These are phyloP conservation scores for Pseudocercospora eumusae DNA, from an alignment of 2,329 filamentous ascomycete genomes.

Conservation along the genomic window DNA sequence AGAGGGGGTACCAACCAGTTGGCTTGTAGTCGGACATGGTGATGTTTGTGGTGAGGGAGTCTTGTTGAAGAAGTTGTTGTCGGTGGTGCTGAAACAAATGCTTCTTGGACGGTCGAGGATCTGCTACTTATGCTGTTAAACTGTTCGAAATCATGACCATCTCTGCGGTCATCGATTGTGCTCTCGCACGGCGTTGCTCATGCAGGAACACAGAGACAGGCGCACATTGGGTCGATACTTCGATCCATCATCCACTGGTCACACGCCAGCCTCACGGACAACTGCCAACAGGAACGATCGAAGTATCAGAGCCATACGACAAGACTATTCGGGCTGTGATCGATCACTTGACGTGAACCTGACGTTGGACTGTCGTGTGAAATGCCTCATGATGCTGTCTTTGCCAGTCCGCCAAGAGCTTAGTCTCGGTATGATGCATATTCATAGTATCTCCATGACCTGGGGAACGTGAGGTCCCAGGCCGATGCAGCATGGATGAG, in stretches of 20 bases:
- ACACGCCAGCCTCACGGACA: background rate
- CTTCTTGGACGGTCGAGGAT: background rate
- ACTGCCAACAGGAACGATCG: background rate
- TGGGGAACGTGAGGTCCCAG: background rate
- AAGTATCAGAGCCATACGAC: background rate
- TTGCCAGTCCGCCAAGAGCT: background rate
- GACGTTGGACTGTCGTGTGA: conserved; percentile 2
- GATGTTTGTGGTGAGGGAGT: conserved; percentile 20
- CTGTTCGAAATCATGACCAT: conserved; percentile 8
- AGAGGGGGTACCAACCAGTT: conserved; percentile 31
- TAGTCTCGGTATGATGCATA: background rate
- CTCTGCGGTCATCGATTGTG: conserved; percentile 5
- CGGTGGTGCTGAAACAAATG: conserved; percentile 15
- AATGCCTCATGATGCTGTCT: background rate
- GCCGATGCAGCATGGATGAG: conserved; percentile 5
- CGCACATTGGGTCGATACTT: background rate
- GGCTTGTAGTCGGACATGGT: conserved; percentile 43
- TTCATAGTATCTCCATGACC: background rate
- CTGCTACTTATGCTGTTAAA: conserved; percentile 14
- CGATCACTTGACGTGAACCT: conserved; percentile 7
- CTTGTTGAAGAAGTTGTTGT: conserved; percentile 8
- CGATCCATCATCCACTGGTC: background rate
- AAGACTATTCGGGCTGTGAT: background rate
- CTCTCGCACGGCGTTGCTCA: background rate
- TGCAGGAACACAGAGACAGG: conserved; percentile 6